Conservation (phyloP, 2,329 filamentous ascomycete species). For the Ophiocordyceps camponoti-saundersi region DNA sequence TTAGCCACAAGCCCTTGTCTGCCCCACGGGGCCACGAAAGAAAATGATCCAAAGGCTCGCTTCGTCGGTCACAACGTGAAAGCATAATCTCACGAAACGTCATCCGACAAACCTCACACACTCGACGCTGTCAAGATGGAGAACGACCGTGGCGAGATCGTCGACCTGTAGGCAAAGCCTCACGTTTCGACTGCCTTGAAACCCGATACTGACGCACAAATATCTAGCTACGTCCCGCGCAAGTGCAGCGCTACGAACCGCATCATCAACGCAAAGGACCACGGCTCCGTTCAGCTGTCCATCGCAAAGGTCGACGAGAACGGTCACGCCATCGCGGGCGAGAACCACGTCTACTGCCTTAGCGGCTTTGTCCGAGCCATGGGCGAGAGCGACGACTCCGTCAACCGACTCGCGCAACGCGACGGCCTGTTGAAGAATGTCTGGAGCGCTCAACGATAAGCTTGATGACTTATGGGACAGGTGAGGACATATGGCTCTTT, state of each 20-base stretch:
- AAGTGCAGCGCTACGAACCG: conserved; percentile 99
- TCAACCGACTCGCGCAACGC: conserved; percentile 90
- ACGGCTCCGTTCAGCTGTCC: conserved; percentile 94
- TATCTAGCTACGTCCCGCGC: conserved; percentile 77
- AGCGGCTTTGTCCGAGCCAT: conserved; percentile 95
- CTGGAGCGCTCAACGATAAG: conserved; percentile 63
- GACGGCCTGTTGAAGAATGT: conserved; percentile 96
- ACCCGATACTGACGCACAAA: neutral
- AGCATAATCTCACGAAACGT: conserved; percentile 13
- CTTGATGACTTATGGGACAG: neutral
- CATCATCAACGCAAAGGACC: conserved; percentile 99
- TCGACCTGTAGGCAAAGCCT: conserved; percentile 67
- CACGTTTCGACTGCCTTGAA: neutral
- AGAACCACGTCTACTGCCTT: conserved; percentile 94
- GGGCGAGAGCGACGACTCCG: conserved; percentile 91
- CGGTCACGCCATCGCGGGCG: conserved; percentile 80
- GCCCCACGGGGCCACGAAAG: conserved; percentile 17
- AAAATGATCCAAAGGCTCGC: conserved; percentile 15
- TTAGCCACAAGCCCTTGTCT: conserved; percentile 14
- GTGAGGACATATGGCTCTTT: no score
- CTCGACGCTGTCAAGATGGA: conserved; percentile 56
- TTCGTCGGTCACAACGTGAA: conserved; percentile 1
- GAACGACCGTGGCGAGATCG: conserved; percentile 99
- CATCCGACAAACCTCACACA: conserved; percentile 8
- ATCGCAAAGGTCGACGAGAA: conserved; percentile 98